Evolutionary conservation across 2,329 filamentous ascomycete genomes (phyloP).

Genomic region (Niveomyces coronatus): DNA sequence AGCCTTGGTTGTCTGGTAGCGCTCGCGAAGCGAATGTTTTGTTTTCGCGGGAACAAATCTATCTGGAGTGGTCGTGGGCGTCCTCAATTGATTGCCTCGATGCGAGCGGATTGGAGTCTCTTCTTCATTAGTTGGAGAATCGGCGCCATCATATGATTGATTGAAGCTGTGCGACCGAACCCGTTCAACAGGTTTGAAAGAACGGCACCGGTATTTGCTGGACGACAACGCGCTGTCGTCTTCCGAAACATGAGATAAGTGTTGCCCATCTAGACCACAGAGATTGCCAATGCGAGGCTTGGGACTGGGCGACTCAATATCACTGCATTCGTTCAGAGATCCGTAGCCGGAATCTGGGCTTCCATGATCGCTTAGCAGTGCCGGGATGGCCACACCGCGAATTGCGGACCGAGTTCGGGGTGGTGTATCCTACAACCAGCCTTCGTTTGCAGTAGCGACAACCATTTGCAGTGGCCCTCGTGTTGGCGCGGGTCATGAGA

Average conservation of each 20-base stretch:
- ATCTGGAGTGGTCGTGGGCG: slow-evolving; percentile 26
- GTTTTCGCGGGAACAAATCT: slow-evolving; percentile 41
- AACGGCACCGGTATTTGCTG: neutral
- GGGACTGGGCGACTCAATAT: neutral
- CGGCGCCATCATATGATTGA: too few species aligned
- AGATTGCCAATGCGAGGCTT: neutral
- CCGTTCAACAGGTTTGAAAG: neutral
- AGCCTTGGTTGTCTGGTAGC: slow-evolving; percentile 35
- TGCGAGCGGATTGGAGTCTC: too few species aligned
- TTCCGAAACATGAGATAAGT: neutral
- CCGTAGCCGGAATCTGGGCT: slow-evolving; percentile 20
- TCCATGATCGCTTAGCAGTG: neutral
- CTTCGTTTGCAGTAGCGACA: neutral
- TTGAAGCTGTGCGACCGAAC: too few species aligned
- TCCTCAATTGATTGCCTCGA: neutral
- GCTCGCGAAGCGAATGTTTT: slow-evolving; percentile 27
- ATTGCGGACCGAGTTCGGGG: neutral
- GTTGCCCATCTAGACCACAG: slow-evolving; percentile 6
- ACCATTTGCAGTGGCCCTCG: slow-evolving; percentile 1
- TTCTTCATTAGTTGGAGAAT: too few species aligned
- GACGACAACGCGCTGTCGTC: neutral
- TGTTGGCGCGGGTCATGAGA: too few species aligned
- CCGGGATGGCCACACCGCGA: slow-evolving; percentile 3
- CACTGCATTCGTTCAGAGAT: slow-evolving; percentile 16
- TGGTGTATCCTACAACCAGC: slow-evolving; percentile 5